phyloP scores from a whole-genome alignment of 1,284 basidiomycete species.

The Sutorius eximius region DNA sequence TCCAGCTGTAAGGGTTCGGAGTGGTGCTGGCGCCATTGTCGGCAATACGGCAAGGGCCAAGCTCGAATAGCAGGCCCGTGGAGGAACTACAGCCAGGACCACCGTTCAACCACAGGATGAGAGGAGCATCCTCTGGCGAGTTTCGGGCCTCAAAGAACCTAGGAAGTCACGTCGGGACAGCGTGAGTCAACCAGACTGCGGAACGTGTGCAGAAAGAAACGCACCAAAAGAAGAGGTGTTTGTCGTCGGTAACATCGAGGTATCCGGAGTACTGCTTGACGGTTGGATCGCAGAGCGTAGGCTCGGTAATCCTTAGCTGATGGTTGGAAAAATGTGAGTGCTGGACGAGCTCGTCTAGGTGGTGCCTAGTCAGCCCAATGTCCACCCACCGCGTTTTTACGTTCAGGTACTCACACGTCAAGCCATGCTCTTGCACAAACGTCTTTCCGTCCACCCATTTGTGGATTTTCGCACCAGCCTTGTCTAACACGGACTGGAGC shows the following conservation, averaged over 20 bases:
- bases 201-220: constrained; percentile 19
- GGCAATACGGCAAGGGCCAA: constrained; percentile 79
- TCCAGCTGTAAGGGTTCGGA: constrained; percentile 80
- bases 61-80: constrained; percentile 81
- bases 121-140: constrained; percentile 72
- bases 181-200: constrained; percentile 5
- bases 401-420: constrained; percentile 52
- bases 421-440: constrained; percentile 63
- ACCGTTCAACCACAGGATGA: constrained; percentile 90
- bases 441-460: constrained; percentile 58
- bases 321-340: constrained; percentile 72
- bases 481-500: constrained; percentile 45
- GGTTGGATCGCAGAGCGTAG: constrained; percentile 76
- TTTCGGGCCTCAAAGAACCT: constrained; percentile 86
- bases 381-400: background rate
- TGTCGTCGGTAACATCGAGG: constrained; percentile 82
- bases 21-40: constrained; percentile 71
- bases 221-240: constrained; percentile 87
- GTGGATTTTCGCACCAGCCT: constrained; percentile 44
- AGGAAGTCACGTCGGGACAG: constrained; percentile 31
- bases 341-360: constrained; percentile 69
- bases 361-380: constrained; percentile 9
- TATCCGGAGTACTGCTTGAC: constrained; percentile 91
- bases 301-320: constrained; percentile 70
- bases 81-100: constrained; percentile 80